Conservation (phyloP, 2,329 filamentous ascomycete genomes). For the Xylaria sp. region DNA sequence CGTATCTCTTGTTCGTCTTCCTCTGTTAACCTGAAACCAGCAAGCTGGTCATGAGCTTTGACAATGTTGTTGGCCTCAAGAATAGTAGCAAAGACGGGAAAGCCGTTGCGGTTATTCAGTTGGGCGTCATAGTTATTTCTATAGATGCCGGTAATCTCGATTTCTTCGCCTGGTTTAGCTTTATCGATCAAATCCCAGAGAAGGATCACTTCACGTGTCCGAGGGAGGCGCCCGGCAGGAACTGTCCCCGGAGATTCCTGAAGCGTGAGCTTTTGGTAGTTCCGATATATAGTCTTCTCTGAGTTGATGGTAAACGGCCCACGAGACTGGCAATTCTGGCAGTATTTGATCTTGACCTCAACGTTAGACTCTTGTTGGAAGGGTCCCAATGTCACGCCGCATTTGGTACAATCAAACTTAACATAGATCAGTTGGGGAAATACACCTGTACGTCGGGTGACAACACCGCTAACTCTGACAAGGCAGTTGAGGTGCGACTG, state of each 20-base stretch:
- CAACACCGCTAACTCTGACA: constrained; percentile 92
- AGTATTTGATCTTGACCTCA: constrained; percentile 96
- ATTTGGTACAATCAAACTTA: constrained; percentile 97
- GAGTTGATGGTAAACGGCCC: constrained; percentile 96
- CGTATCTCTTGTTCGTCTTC: constrained; percentile 94
- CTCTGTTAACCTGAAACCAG: constrained; percentile 94
- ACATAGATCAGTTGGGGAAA: constrained; percentile 99
- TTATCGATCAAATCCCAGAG: constrained; percentile 97
- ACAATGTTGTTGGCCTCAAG: constrained; percentile 97
- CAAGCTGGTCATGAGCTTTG: constrained; percentile 96
- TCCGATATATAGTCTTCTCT: constrained; percentile 97
- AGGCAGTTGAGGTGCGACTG: constrained; percentile 97
- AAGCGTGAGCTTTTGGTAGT: constrained; percentile 97
- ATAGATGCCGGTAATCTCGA: constrained; percentile 96
- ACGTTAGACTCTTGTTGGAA: constrained; percentile 98
- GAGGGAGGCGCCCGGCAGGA: constrained; percentile 91
- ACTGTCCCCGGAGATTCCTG: constrained; percentile 98
- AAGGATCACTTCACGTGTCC: constrained; percentile 92
- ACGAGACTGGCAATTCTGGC: constrained; percentile 93
- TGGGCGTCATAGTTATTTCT: constrained; percentile 98
- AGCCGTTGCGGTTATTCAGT: constrained; percentile 97
- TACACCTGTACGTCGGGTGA: constrained; percentile 92
- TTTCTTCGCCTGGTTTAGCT: constrained; percentile 96
- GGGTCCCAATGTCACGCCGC: constrained; percentile 88
- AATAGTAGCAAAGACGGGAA: constrained; percentile 97